Base-by-base conservation (phyloP, 768 basidiomycete species). In the Phanerochaete sordida region DNA sequence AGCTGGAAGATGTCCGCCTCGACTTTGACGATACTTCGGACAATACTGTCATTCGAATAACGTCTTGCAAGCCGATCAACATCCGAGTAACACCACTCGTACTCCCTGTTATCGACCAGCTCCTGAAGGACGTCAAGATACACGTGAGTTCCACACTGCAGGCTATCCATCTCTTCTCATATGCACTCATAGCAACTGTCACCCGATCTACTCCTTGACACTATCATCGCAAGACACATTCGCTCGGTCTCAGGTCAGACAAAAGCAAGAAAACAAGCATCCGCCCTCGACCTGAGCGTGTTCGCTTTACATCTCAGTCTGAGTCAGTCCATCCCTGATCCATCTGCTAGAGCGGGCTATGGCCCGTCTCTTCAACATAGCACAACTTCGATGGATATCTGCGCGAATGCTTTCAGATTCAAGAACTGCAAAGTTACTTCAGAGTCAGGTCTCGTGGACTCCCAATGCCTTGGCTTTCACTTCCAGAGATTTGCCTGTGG, bases 21-120 rank as follows among this genome's bases (percentile, higher is more conserved):
- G 39, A 62, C 31, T 55, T 58, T 23, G 33, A 26, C 13, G 56
- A 52, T 3, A 52, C 43, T 11, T 2, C 47, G 0, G 62, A 65
- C 28, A 72, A 69, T 15, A 79, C 74, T 2, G 76, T 76, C 7
- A 64, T 78, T 35, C 81, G 83, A 28, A 59, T 85, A 30, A 72
- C 70, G 35, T 77, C 72, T 57, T 64, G 65, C 28, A 73, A 72
- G 28, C 72, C 73, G 21, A 50, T 84, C 15, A 71, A 74, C 37
- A 49, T 85, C 19, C 72, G 74, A 45, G 57, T 86, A n/a, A 87
- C 84, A 5, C 88, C 89, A 2, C 73, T 90, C 21, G 50, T 84
- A 19, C 60, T 84, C 37, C 73, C 77, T 19, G 78, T 77, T 47
- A 68, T 75, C n/a, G 66, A 69, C 31, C 68, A 69, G 56, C 66